Conservation (phyloP, 2,329 filamentous ascomycete species). For the Monosporascus ibericus region DNA sequence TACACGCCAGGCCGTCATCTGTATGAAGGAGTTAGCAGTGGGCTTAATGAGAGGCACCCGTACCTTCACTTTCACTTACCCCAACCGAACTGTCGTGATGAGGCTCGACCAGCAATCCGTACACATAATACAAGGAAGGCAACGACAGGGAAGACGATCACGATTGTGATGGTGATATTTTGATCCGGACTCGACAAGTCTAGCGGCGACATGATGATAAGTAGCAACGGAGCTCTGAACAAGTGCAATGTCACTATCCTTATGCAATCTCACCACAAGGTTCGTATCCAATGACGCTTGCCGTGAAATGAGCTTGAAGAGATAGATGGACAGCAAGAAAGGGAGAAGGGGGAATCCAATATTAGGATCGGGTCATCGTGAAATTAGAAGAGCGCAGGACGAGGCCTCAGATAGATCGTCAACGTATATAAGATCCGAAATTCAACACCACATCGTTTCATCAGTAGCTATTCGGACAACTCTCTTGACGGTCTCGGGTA, state of each 20-base stretch:
- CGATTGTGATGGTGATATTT: slow-evolving; percentile 1
- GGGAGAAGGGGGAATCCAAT: not conserved
- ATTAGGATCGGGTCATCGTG: not conserved
- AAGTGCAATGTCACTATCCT: not conserved
- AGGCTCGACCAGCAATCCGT: slow-evolving; percentile 14
- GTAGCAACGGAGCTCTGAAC: not conserved
- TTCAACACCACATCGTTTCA: not conserved
- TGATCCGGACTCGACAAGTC: not conserved
- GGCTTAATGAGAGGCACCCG: not conserved
- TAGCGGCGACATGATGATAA: not conserved
- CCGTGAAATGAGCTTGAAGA: too few species aligned
- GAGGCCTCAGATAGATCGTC: not conserved
- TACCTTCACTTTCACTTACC: slow-evolving; percentile 5
- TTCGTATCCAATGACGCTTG: too few species aligned
- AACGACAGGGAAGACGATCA: slow-evolving; percentile 11
- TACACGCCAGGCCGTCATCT: slow-evolving; percentile 16
- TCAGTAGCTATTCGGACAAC: not conserved
- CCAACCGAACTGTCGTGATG: slow-evolving; percentile 14
- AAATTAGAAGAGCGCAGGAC: not conserved
- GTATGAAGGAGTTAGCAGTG: slow-evolving; percentile 4
- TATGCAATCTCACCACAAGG: too few species aligned
- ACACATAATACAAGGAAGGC: slow-evolving; percentile 13
- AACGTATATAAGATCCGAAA: not conserved
- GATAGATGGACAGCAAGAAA: not conserved
- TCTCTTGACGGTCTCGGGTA: not conserved